Conservation (phyloP, 2,329 filamentous ascomycete genomes). For the Drechslera avenae region DNA sequence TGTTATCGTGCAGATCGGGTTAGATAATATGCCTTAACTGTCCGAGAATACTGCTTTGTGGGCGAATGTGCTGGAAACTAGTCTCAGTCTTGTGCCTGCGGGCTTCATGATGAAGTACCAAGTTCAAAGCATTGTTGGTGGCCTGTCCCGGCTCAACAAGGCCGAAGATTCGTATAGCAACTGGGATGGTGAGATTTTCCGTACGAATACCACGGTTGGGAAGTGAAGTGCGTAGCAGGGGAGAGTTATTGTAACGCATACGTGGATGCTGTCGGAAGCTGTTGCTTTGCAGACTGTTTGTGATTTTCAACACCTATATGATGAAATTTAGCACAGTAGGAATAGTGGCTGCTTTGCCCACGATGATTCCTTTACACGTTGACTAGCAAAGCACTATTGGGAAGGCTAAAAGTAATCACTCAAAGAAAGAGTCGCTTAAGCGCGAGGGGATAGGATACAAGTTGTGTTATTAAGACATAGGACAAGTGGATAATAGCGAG, state of each 20-base stretch:
- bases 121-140: constrained; percentile 1
- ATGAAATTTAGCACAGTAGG: too few species aligned
- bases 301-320: too few species aligned
- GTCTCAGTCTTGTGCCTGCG: constrained; percentile 28
- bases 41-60: constrained; percentile 29
- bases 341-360: too few species aligned
- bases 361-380: too few species aligned
- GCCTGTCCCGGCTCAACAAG: background rate
- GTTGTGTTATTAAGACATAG: background rate
- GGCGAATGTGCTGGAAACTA: constrained; percentile 30
- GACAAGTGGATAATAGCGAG: background rate
- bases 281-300: background rate
- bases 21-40: constrained; percentile 18
- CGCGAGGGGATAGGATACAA: background rate
- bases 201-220: background rate
- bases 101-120: constrained; percentile 31
- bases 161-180: background rate
- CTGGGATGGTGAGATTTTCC: background rate
- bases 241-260: background rate
- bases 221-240: background rate
- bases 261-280: background rate
- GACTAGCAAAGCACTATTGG: too few species aligned
- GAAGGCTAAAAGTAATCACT: too few species aligned
- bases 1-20: background rate
- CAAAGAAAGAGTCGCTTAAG: too few species aligned